Evolutionary conservation across 2,329 filamentous ascomycete genomes (phyloP), one percentile per base, ranked within the genome.

Genomic region (Calonectria crousiana): DNA sequence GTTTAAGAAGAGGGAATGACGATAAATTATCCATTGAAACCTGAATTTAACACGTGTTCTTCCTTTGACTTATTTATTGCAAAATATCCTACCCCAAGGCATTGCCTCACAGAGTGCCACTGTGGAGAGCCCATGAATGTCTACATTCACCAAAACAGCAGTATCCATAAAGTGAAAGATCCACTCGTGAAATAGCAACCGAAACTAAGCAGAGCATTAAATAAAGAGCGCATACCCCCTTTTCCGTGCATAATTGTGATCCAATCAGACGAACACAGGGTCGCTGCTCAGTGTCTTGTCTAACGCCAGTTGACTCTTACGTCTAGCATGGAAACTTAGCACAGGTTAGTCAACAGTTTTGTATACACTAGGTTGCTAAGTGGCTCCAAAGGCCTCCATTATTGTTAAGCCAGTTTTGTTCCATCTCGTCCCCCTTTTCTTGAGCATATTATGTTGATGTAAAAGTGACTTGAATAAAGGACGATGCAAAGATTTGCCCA

Each of bases 1-100:
- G 26, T 65, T 77, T n/a, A 51, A 71, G 60, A 58, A 38, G 41
- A 67, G 60, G 16, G 9, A 23, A 28, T 36, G 6, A 6, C 20
- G 2, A 5, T 41, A 28, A 13, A 23, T 13, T 47, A 23, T 47
- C n/a, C 5, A 47, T 44, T 20, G 1, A 16, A 44, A 9, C 0
- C 18, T 10, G 2, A 10, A n/a, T 44, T 44, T 20, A 41, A 8
- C 36, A 16, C 8, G 10, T 11, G 13, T 38, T 38, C 16, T 16
- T 41, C 6, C 20, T 8, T 41, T 20, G 3, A 2, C 16, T 6
- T 20, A 20, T 18, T 20, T 41, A 2, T 20, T 5, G 18, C 38
- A 41, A 41, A 41, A 1, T 20, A 8, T 9, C 16, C 38, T 20
- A 41, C 18, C 20, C 6, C 1, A 8, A 41, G 32, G 32, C 16